A percentile compares a stretch with the other conserved stretches of the same genome.
phyloP scores from a whole-genome alignment of 129 eudicot species.

The Silybum marianum region DNA sequence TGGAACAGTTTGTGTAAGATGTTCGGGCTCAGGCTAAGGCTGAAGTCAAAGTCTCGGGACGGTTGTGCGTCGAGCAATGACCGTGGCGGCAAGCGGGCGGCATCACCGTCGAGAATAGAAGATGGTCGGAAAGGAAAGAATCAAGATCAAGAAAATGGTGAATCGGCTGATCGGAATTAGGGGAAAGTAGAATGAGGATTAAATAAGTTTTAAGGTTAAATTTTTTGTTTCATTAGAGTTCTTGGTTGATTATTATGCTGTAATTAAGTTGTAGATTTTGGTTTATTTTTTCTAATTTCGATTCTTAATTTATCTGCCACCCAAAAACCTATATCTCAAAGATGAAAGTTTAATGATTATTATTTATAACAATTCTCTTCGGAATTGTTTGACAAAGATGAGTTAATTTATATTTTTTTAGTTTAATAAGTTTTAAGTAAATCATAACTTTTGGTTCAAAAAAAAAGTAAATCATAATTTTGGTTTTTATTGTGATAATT shows the following conservation, averaged over 20 bases:
- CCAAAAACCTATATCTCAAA: not conserved
- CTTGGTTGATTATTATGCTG: conserved; percentile 19
- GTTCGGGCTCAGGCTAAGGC: conserved; percentile 41
- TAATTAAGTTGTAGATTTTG: conserved; percentile 40
- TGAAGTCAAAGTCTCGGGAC: conserved; percentile 39
- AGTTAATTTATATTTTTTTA: too few relatives aligned
- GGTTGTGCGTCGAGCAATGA: conserved; percentile 17
- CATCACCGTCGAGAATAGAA: conserved; percentile 21
- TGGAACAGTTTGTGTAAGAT: conserved; percentile 59
- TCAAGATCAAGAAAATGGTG: conserved; percentile 30
- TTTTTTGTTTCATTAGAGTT: conserved; percentile 2
- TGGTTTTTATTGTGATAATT: too few relatives aligned
- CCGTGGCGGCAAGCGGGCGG: conserved; percentile 25
- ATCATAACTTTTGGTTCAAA: too few relatives aligned
- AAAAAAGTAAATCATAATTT: too few relatives aligned
- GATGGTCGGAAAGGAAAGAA: conserved; percentile 36
- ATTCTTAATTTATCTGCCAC: not conserved
- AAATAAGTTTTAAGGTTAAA: conserved; percentile 20
- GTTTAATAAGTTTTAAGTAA: too few relatives aligned
- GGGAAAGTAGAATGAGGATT: conserved; percentile 3
- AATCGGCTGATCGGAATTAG: conserved; percentile 27
- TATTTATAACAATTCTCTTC: too few relatives aligned
- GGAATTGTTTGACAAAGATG: too few relatives aligned
- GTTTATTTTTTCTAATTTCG: conserved; percentile 2
- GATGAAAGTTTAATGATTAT: not conserved